These are phyloP conservation scores for Pseudopithomyces chartarum DNA, from an alignment of 2,329 filamentous ascomycete species.

Conservation along the genomic window DNA sequence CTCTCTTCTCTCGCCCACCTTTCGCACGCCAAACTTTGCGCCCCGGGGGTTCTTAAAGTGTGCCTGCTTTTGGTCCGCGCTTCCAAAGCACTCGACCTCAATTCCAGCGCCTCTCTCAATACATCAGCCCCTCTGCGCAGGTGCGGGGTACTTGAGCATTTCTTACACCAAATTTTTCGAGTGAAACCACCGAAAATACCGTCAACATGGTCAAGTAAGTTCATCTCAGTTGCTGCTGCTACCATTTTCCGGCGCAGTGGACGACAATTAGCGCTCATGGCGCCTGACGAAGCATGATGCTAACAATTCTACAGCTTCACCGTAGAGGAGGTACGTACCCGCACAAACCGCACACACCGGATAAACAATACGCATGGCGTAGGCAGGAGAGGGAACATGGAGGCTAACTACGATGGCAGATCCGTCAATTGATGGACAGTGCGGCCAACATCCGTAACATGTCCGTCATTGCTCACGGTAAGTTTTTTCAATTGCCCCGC, in stretches of 20 bases:
- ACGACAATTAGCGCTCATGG: background rate
- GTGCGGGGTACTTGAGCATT: conserved; percentile 44
- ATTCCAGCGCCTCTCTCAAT: conserved; percentile 22
- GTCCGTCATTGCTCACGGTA: conserved; percentile 99
- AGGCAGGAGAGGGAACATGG: conserved; percentile 10
- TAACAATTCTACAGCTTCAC: conserved; percentile 81
- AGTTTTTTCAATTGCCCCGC: conserved; percentile 34
- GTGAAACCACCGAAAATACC: conserved; percentile 62
- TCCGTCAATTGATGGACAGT: conserved; percentile 79
- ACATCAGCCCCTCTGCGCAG: conserved; percentile 38
- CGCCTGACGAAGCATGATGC: conserved; percentile 33
- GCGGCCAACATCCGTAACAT: conserved; percentile 85
- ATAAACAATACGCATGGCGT: conserved; percentile 17
- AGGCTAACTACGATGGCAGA: conserved; percentile 55
- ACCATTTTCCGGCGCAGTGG: conserved; percentile 1
- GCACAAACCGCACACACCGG: conserved; percentile 23
- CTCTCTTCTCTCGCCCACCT: conserved; percentile 12
- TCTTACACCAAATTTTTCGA: conserved; percentile 43
- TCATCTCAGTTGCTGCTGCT: conserved; percentile 11
- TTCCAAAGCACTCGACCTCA: conserved; percentile 38
- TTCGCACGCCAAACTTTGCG: conserved; percentile 22
- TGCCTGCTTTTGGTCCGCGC: conserved; percentile 36
- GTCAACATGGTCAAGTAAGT: conserved; percentile 99
- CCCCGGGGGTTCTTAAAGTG: conserved; percentile 29
- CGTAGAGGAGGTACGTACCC: conserved; percentile 76